phyloP scores from a whole-genome alignment of 2,329 filamentous ascomycete species.

The Aspergillus hiratsukae region DNA sequence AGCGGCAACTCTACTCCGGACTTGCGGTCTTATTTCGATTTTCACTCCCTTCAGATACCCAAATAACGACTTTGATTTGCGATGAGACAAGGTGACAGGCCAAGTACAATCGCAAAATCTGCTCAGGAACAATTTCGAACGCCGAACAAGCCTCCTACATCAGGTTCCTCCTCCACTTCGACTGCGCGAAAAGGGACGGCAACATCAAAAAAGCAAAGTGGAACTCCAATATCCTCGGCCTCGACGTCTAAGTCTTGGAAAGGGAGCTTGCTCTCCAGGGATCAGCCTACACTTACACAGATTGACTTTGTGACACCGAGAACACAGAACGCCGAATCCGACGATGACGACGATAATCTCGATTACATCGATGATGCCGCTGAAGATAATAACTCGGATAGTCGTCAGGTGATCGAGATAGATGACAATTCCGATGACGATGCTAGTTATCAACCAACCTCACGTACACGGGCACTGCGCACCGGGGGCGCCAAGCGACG shows the following conservation, averaged over 20 bases:
- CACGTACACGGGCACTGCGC: conserved; percentile 7
- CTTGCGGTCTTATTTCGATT: background rate
- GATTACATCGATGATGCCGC: conserved; percentile 25
- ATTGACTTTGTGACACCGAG: conserved; percentile 35
- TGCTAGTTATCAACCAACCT: conserved; percentile 15
- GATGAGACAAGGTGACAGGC: conserved; percentile 23
- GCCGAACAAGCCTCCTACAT: conserved; percentile 13
- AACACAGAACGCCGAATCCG: conserved; percentile 7
- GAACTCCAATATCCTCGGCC: conserved; percentile 12
- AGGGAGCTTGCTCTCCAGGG: conserved; percentile 15
- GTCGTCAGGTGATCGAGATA: conserved; percentile 20
- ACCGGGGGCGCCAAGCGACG: conserved; percentile 7
- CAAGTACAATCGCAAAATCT: conserved; percentile 12
- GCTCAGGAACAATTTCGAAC: conserved; percentile 18
- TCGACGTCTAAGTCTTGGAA: conserved; percentile 18
- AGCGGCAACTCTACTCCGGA: conserved; percentile 10
- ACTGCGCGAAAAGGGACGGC: conserved; percentile 14
- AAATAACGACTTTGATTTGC: conserved; percentile 15
- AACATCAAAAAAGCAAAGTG: conserved; percentile 9
- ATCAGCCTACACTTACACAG: conserved; percentile 40
- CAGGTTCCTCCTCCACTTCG: conserved; percentile 9
- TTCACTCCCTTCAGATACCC: background rate
- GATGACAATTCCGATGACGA: conserved; percentile 23
- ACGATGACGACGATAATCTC: conserved; percentile 23
- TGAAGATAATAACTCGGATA: conserved; percentile 1